Base-by-base conservation (phyloP, 192 early-diverging fungal species). In the Pilobolus umbonatus region DNA sequence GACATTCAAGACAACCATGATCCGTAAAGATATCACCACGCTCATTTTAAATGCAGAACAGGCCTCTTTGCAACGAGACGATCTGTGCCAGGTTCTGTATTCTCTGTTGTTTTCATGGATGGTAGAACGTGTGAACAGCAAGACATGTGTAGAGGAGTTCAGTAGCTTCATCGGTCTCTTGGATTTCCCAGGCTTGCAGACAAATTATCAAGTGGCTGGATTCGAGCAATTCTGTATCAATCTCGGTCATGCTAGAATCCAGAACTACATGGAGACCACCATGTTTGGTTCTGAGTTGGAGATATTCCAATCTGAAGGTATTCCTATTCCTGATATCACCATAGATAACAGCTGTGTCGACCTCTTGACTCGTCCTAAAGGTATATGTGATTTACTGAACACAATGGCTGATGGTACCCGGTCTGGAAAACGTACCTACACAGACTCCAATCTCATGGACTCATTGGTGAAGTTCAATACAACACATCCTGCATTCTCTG, bases 11-110 rank as follows among this genome's bases (percentile, higher is more conserved):
- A 88, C 90, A 17, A 90, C 88, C 62, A 67, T 89, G 28, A 90
- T 98, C n/a, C 77, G 85, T 12, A 72, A 82, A 53, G 93, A 96
- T 57, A 67, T 96, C n/a, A 94, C 88, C 65, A 94, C 91, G 9
- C 87, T 92, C 5, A 88, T 93, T 39, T 73, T 98, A 43, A 88
- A 93, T 65, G 78, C 83, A 10, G 82, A 83, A 19, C 85, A 83
- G n/a, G 94, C 96, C 0, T 49, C 57, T 14, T 62, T 74, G 15
- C 93, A 95, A 65, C 82, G 94, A 24, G 91, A 98, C 57, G 70
- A 78, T 1, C 74, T 98, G 2, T 88, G 90, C 2, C 75, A 79
- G 45, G 75, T 84, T 9, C 80, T 98, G 17, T 98, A 96, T 70
- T 85, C 85, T 22, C 76, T 95, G 8, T 58, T 96, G 6, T 92